phyloP scores from a whole-genome alignment of 192 early-diverging fungal species.

The Coemansia sp. region DNA sequence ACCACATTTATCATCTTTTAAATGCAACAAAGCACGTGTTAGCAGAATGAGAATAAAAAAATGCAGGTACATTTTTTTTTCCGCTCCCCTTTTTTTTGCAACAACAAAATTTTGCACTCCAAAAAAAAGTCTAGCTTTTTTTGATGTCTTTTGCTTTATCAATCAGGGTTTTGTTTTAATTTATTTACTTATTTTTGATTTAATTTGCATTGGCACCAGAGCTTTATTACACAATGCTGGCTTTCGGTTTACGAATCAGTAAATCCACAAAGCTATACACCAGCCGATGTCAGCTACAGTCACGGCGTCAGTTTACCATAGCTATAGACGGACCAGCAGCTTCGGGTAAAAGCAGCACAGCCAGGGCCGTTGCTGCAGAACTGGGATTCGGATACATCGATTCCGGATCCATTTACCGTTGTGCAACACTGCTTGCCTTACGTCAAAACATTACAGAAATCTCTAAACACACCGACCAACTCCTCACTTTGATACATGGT shows the following conservation, averaged over 20 bases:
- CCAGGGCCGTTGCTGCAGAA: conserved; percentile 63
- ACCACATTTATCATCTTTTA: no score
- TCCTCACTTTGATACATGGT: conserved; percentile 28
- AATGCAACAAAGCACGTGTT: no score
- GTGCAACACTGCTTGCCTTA: conserved; percentile 36
- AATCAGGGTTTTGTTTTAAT: no score
- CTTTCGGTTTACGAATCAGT: background rate
- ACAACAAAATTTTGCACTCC: no score
- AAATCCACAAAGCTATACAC: background rate
- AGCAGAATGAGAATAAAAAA: no score
- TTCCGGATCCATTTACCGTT: conserved; percentile 69
- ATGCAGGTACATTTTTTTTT: no score
- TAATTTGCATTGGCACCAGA: no score
- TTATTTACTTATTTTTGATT: no score
- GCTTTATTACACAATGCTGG: conserved; percentile 3
- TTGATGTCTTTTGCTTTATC: no score
- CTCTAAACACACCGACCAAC: conserved; percentile 25
- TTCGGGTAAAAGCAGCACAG: conserved; percentile 81
- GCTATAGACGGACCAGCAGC: conserved; percentile 84
- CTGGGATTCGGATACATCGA: conserved; percentile 77
- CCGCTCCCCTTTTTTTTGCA: no score
- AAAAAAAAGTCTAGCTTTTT: no score
- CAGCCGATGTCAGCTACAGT: background rate
- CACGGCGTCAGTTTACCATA: conserved; percentile 46
- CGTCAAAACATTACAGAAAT: conserved; percentile 18